Percentiles rank a stretch among this genome's conserved stretches.
These are phyloP conservation scores for Leccinum truebloodii DNA, from an alignment of 768 basidiomycete genomes.

Conservation along the genomic window DNA sequence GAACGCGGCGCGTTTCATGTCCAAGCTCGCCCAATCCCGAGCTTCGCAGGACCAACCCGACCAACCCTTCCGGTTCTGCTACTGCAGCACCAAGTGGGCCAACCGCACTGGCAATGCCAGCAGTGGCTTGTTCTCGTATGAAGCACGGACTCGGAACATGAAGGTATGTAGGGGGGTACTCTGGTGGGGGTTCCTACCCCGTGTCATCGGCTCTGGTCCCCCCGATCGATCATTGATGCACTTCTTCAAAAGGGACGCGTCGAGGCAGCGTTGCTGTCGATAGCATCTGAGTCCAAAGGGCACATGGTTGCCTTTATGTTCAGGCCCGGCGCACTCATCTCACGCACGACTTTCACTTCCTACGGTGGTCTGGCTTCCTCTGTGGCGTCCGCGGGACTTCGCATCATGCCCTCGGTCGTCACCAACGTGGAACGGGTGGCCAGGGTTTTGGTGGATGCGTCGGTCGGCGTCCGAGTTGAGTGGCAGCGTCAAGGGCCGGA, in stretches of 20 bases:
- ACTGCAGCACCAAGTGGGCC: slow-evolving; percentile 28
- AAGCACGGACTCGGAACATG: slow-evolving; percentile 25
- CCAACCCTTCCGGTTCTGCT: slow-evolving; percentile 27
- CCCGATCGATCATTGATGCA: background rate
- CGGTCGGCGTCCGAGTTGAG: slow-evolving; percentile 28
- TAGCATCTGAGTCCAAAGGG: slow-evolving; percentile 15
- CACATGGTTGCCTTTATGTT: slow-evolving; percentile 21
- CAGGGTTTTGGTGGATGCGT: slow-evolving; percentile 27
- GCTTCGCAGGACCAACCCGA: background rate
- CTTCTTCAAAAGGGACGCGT: slow-evolving; percentile 22
- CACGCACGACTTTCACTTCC: slow-evolving; percentile 13
- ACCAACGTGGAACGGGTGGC: slow-evolving; percentile 22
- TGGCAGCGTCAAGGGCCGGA: slow-evolving; percentile 23
- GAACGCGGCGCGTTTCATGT: slow-evolving; percentile 25
- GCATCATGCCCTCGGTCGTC: slow-evolving; percentile 25
- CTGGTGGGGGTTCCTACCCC: background rate
- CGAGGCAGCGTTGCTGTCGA: slow-evolving; percentile 18
- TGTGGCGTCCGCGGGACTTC: slow-evolving; percentile 21
- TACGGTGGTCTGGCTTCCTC: slow-evolving; percentile 19
- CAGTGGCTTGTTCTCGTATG: slow-evolving; percentile 15
- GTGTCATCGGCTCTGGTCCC: background rate
- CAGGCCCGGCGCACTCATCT: slow-evolving; percentile 19
- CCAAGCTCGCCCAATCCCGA: slow-evolving; percentile 17
- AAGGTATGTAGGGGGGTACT: slow-evolving; percentile 14
- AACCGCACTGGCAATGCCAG: slow-evolving; percentile 17